Evolutionary conservation across 768 basidiomycete species (phyloP).

Genomic region (Calvatia gigantea): DNA sequence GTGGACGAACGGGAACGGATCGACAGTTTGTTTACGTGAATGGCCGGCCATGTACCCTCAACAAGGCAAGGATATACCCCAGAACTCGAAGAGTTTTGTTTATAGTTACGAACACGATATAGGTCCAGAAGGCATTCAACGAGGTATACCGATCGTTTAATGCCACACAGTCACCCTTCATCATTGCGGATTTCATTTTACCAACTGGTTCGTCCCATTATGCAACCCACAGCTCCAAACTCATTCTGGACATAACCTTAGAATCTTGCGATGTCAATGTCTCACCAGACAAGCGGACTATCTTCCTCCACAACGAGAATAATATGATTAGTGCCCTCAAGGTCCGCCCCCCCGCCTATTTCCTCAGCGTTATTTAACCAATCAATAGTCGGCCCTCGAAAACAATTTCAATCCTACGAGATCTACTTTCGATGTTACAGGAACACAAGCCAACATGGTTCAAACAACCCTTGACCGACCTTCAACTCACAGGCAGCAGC

Average conservation of each 20-base stretch:
- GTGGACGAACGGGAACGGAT: conserved; percentile 76
- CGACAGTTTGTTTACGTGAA: conserved; percentile 94
- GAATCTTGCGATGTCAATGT: conserved; percentile 91
- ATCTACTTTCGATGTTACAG: conserved; percentile 64
- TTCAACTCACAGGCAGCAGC: not conserved
- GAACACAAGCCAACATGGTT: conserved; percentile 15
- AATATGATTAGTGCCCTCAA: conserved; percentile 77
- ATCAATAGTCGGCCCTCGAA: conserved; percentile 61
- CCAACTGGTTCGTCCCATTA: conserved; percentile 59
- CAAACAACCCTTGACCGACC: conserved; percentile 4
- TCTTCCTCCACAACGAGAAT: conserved; percentile 85
- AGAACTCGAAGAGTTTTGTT: not conserved
- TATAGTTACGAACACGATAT: not conserved
- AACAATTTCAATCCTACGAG: conserved; percentile 61
- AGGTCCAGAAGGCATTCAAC: conserved; percentile 89
- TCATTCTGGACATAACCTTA: conserved; percentile 23
- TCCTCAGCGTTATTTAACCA: not conserved
- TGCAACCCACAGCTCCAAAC: not conserved
- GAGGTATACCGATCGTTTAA: conserved; percentile 88
- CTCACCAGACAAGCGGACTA: conserved; percentile 94
- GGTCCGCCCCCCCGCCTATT: conserved; percentile 34
- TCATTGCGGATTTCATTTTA: conserved; percentile 79
- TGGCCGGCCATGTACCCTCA: conserved; percentile 78
- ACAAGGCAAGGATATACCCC: conserved; percentile 46
- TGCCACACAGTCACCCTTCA: conserved; percentile 68